A percentile compares a stretch with the other conserved stretches of the same genome.
These are phyloP conservation scores for Vaccinium myrtillus DNA, from an alignment of 148 eudicot species.

Conservation along the genomic window DNA sequence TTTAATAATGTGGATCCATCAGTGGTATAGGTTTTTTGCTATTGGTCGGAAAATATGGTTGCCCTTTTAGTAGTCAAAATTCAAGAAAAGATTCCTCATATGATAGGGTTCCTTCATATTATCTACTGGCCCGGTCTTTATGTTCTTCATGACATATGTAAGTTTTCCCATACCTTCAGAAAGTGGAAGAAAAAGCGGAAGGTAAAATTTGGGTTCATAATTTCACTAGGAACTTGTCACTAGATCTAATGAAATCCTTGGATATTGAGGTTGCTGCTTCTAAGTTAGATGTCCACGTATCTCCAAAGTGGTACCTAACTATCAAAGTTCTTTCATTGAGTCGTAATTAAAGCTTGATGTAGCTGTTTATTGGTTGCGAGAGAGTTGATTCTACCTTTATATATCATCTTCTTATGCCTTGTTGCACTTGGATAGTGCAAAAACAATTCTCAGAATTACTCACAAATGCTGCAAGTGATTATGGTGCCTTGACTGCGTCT, in stretches of 20 bases:
- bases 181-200: background rate
- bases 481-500: slow-evolving; percentile 91
- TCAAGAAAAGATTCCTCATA: too few species aligned
- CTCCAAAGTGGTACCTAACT: background rate
- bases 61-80: too few species aligned
- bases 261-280: background rate
- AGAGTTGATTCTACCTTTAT: slow-evolving; percentile 4
- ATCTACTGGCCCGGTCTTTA: too few species aligned
- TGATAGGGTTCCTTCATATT: too few species aligned
- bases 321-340: background rate
- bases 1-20: background rate
- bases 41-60: background rate
- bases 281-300: background rate
- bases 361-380: background rate
- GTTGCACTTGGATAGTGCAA: slow-evolving; percentile 38
- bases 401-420: background rate
- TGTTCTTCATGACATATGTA: background rate
- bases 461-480: slow-evolving; percentile 98
- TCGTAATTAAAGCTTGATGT: background rate
- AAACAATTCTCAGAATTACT: slow-evolving; percentile 93
- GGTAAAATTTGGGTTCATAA: background rate
- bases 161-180: background rate
- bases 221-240: background rate
- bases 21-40: slow-evolving; percentile 5
- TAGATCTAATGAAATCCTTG: background rate